Evolutionary conservation across 139 green algal genomes (phyloP).

Genomic region (Zygnema cylindricum): DNA sequence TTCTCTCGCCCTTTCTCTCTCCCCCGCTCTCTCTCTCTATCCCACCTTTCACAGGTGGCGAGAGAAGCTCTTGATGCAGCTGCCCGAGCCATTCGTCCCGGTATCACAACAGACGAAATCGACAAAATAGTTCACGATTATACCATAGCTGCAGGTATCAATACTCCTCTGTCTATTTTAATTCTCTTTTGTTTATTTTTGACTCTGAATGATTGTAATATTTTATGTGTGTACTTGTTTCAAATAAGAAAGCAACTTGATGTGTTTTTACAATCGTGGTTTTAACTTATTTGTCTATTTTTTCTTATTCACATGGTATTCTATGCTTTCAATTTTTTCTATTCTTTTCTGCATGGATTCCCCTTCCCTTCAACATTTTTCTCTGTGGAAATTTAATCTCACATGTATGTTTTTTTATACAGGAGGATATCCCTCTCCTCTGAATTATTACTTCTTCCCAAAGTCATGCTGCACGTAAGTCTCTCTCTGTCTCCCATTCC

Average conservation of each 20-base stretch:
- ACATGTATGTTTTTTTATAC: conserved; percentile 1
- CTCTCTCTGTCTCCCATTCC: not conserved
- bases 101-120: conserved; percentile 94
- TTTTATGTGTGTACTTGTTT: too few species aligned
- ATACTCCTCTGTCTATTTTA: too few species aligned
- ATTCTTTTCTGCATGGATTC: too few species aligned
- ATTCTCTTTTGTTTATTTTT: not conserved
- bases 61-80: conserved; percentile 84
- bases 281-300: too few species aligned
- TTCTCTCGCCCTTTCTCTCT: conserved; percentile 18
- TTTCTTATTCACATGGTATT: too few species aligned
- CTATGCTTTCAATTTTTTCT: too few species aligned
- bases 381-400: too few species aligned
- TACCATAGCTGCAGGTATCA: conserved; percentile 69
- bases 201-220: too few species aligned
- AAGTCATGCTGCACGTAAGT: conserved; percentile 91
- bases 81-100: conserved; percentile 74
- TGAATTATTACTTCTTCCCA: conserved; percentile 95
- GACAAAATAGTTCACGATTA: conserved; percentile 90
- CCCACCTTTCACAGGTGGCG: conserved; percentile 59
- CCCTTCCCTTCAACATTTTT: too few species aligned
- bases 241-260: too few species aligned
- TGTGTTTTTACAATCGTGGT: too few species aligned
- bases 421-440: conserved; percentile 87
- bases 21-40: not conserved